Percentiles rank a stretch among this genome's conserved stretches.
Conservation (phyloP, 2,329 filamentous ascomycete genomes). For the Ceratocystis ficicola region DNA sequence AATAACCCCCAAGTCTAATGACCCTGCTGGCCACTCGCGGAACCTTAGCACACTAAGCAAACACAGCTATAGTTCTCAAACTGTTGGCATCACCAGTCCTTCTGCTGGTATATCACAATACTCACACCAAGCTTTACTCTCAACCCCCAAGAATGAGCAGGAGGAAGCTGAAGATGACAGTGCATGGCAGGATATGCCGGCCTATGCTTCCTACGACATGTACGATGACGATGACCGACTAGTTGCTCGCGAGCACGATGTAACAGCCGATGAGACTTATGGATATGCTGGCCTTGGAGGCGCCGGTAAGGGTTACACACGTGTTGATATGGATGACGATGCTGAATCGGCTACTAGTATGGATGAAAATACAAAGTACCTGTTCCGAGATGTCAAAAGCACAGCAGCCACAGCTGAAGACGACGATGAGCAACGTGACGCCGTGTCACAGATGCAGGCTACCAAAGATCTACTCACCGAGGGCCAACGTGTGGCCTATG, state of each 20-base stretch:
- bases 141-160: constrained; percentile 41
- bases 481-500: constrained; percentile 89
- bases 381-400: constrained; percentile 64
- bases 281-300: constrained; percentile 71
- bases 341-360: constrained; percentile 86
- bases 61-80: constrained; percentile 29
- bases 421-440: constrained; percentile 75
- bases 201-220: constrained; percentile 82
- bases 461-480: constrained; percentile 94
- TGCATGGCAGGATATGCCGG: constrained; percentile 87
- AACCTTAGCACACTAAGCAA: constrained; percentile 20
- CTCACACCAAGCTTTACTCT: constrained; percentile 61
- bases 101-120: constrained; percentile 56
- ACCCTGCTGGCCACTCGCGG: constrained; percentile 13
- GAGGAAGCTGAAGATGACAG: constrained; percentile 49
- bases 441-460: constrained; percentile 80
- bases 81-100: constrained; percentile 32
- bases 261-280: constrained; percentile 52
- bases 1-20: not conserved
- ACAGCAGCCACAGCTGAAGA: constrained; percentile 51
- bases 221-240: constrained; percentile 90
- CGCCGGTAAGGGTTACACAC: constrained; percentile 87
- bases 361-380: constrained; percentile 92
- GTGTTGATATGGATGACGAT: constrained; percentile 91
- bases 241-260: constrained; percentile 67